Evolutionary conservation across 352 stramenopile species (phyloP), one percentile per base, ranked within the genome.

Genomic region (Globisporangium alternatum): DNA sequence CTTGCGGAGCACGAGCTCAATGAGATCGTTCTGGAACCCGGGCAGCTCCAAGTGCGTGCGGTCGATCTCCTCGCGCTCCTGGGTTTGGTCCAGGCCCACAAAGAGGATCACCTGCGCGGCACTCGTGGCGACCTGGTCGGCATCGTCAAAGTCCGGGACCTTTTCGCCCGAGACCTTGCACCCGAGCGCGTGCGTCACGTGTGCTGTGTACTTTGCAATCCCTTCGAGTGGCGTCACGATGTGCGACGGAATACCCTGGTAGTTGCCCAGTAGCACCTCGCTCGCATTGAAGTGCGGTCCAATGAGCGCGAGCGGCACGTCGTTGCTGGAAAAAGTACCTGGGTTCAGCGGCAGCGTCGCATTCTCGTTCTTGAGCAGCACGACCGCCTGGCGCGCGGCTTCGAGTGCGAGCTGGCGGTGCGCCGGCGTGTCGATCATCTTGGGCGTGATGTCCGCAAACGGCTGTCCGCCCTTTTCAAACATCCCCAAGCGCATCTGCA

Each of bases 331-430:
- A 39, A 77, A 86, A 10, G 30, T 19, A 30, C 48, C 56, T 0
- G 54, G 15, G 1, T 66, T 49, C 22, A 97, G 48, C n/a, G 90
- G 91, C 7, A 97, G 70, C n/a, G 71, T 51, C 0, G 60, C 64
- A 17, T 68, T 57, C 3, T 83, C 67, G 70, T 98, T 98, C 71
- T 98, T 96, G 12, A 98, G 76, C 12, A 98, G 62, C 28, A 98
- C 90, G 28, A 98, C 72, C 30, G 77, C 83, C 54, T 97, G 86
- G 0, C 56, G 67, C 21, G 84, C 78, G 2, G 85, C 86, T 55
- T 93, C 81, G 6, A 89, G 60, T 2, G 88, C 78, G 3, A 96
- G 69, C 22, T 75, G 49, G 1, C 70, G 72, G 63, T 96, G 80
- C 30, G 48, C 76, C 0, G 49, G 53, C 5, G 85, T 85, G 66